These are phyloP conservation scores for Sesbania bispinosa DNA, from an alignment of 306 rosid genomes.

Conservation along the genomic window DNA sequence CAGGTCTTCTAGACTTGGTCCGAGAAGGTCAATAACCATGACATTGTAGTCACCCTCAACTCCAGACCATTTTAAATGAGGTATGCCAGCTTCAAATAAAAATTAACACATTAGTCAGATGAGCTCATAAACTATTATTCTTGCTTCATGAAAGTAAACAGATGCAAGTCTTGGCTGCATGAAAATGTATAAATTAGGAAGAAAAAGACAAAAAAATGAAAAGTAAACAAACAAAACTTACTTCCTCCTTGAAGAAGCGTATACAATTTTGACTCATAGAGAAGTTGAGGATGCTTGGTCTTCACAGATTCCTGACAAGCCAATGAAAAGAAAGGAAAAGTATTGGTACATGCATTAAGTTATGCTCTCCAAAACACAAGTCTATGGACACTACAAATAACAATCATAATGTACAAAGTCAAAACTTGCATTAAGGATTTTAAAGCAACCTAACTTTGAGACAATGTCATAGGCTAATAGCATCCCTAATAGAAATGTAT, in stretches of 20 bases:
- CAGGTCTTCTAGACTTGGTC: slow-evolving; percentile 87
- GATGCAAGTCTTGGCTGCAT: neutral
- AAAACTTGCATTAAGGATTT: slow-evolving; percentile 5
- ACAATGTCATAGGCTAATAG: neutral
- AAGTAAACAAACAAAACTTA: slow-evolving; percentile 48
- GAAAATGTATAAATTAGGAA: slow-evolving; percentile 2
- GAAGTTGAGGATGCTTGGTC: slow-evolving; percentile 93
- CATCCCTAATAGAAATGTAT: neutral
- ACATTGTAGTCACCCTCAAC: slow-evolving; percentile 88
- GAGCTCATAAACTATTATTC: neutral
- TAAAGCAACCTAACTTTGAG: neutral
- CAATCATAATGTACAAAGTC: neutral
- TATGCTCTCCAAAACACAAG: neutral
- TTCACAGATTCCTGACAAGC: slow-evolving; percentile 73
- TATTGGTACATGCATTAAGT: neutral
- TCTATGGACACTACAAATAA: neutral
- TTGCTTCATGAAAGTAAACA: neutral
- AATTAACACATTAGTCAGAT: slow-evolving; percentile 16
- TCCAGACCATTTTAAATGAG: slow-evolving; percentile 91
- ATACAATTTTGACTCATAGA: slow-evolving; percentile 85
- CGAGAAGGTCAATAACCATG: slow-evolving; percentile 91
- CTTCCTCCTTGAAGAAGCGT: slow-evolving; percentile 97
- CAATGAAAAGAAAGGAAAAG: slow-evolving; percentile 15
- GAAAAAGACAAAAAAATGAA: neutral
- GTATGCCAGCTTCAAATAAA: slow-evolving; percentile 65